These are phyloP conservation scores for Pelargonium australe DNA, from an alignment of 441 rosid genomes.

Conservation along the genomic window DNA sequence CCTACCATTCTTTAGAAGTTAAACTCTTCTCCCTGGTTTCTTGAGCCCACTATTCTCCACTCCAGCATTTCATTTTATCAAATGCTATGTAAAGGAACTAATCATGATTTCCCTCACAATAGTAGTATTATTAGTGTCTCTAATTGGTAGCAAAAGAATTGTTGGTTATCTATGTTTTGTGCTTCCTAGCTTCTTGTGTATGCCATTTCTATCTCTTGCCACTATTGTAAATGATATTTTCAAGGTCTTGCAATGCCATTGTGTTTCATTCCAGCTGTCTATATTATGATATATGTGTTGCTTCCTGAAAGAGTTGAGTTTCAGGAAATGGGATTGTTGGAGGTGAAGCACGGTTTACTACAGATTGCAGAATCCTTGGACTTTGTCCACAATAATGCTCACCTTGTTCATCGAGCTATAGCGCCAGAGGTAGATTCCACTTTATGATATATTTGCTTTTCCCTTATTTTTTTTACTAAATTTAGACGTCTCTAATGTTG, in stretches of 20 bases:
- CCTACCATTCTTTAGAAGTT: too few species aligned
- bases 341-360: constrained; percentile 91
- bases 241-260: not conserved
- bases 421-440: constrained; percentile 64
- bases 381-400: constrained; percentile 86
- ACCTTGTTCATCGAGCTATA: constrained; percentile 74
- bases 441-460: not conserved
- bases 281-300: constrained; percentile 5
- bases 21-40: too few species aligned
- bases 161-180: too few species aligned
- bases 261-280: not conserved
- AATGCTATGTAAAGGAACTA: not conserved
- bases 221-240: not conserved
- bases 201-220: not conserved
- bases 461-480: too few species aligned
- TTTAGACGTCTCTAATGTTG: too few species aligned
- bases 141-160: too few species aligned
- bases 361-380: constrained; percentile 92
- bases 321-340: constrained; percentile 94
- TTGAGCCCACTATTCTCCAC: too few species aligned
- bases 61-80: not conserved
- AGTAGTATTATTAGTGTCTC: too few species aligned
- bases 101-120: too few species aligned
- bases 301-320: constrained; percentile 18
- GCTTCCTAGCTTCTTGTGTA: too few species aligned